Evolutionary conservation across 148 eudicot species (phyloP).

Genomic region (Rheum nobile): DNA sequence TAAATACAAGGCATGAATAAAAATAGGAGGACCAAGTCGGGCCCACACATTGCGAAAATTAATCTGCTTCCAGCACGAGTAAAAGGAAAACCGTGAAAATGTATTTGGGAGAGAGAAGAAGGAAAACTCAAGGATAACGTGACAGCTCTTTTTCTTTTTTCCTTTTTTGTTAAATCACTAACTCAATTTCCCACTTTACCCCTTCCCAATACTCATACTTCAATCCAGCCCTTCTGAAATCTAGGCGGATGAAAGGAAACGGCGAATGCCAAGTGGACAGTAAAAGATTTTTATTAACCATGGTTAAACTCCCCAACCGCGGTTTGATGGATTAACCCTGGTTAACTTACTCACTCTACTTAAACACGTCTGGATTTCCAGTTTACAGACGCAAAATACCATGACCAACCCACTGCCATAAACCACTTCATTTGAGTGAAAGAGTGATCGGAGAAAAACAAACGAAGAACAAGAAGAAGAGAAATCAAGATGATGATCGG

Average conservation of each 20-base stretch:
- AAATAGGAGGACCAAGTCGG: conserved; percentile 3
- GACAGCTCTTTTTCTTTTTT: not conserved
- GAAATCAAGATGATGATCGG: conserved; percentile 11
- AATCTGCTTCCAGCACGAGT: conserved; percentile 5
- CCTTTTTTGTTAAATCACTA: too few relatives aligned
- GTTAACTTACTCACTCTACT: not conserved
- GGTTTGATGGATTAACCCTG: not conserved
- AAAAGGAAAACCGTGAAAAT: conserved; percentile 1
- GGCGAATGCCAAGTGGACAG: not conserved
- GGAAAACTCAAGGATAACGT: conserved; percentile 4
- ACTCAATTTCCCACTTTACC: not conserved
- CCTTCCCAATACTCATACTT: not conserved
- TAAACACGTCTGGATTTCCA: not conserved
- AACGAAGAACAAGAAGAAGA: not conserved
- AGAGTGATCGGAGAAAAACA: not conserved
- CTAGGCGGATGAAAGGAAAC: not conserved
- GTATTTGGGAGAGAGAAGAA: not conserved
- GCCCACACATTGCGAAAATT: conserved; percentile 4
- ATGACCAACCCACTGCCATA: not conserved
- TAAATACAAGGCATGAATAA: not conserved
- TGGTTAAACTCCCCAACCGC: not conserved
- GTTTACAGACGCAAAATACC: not conserved
- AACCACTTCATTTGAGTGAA: not conserved
- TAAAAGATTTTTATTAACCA: not conserved
- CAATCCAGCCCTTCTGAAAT: not conserved